Conservation (phyloP, 345 rosid genomes). For the Eutrema yunnanense region DNA sequence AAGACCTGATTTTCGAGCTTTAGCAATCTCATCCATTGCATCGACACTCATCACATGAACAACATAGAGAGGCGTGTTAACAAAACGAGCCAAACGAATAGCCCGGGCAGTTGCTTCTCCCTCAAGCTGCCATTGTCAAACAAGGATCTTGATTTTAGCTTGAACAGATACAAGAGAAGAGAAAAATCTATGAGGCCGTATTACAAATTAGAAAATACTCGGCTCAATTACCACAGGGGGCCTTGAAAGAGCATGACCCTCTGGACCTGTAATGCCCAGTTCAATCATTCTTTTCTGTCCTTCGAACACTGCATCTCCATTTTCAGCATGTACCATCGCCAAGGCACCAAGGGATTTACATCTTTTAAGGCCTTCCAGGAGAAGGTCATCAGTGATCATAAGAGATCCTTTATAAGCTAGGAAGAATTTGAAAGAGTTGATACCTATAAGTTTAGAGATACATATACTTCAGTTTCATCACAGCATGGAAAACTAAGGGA, state of each 20-base stretch:
- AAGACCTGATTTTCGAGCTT: constrained; percentile 85
- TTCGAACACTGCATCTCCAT: constrained; percentile 94
- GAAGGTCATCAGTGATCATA: constrained; percentile 83
- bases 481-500: not conserved
- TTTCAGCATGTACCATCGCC: constrained; percentile 99
- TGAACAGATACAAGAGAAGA: not conserved
- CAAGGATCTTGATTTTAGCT: constrained; percentile 7
- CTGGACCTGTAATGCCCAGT: constrained; percentile 94
- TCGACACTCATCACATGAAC: constrained; percentile 99
- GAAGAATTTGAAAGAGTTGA: constrained; percentile 98
- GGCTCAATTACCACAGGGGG: constrained; percentile 66
- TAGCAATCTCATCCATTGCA: constrained; percentile 97
- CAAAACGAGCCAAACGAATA: constrained; percentile 80
- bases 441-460: constrained; percentile 40
- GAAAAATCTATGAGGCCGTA: not conserved
- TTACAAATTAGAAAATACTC: not conserved
- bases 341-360: constrained; percentile 96
- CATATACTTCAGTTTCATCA: not conserved
- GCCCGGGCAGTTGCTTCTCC: constrained; percentile 98
- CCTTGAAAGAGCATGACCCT: constrained; percentile 94
- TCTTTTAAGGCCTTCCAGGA: constrained; percentile 69
- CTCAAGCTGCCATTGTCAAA: constrained; percentile 59
- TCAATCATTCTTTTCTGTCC: constrained; percentile 92
- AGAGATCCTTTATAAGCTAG: constrained; percentile 86
- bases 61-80: constrained; percentile 88